These are phyloP conservation scores for Zygotorulaspora sp. DNA, from an alignment of 805 yeast genomes.

Conservation along the genomic window DNA sequence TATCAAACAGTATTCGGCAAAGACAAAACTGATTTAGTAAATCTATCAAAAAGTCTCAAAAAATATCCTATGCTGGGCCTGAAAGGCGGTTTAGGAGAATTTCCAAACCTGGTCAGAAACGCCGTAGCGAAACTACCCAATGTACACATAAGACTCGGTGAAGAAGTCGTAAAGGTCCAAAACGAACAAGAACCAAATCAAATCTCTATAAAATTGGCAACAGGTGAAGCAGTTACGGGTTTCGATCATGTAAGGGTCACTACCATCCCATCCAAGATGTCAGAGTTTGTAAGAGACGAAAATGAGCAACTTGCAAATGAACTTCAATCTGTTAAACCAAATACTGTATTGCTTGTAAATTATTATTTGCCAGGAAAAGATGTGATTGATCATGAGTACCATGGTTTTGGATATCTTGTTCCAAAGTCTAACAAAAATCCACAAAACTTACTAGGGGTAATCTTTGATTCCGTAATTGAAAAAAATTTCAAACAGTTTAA, in stretches of 20 bases:
- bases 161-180: constrained; percentile 12
- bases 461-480: constrained; percentile 85
- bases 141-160: constrained; percentile 17
- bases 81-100: constrained; percentile 49
- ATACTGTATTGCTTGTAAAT: constrained; percentile 64
- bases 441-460: constrained; percentile 71
- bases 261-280: constrained; percentile 42
- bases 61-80: constrained; percentile 60
- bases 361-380: constrained; percentile 49
- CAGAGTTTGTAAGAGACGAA: constrained; percentile 30
- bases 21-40: constrained; percentile 35
- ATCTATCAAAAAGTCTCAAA: constrained; percentile 39
- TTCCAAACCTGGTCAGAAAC: constrained; percentile 44
- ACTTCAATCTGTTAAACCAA: constrained; percentile 30
- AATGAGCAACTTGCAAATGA: constrained; percentile 18
- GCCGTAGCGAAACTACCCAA: constrained; percentile 40
- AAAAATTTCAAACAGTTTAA: constrained; percentile 41
- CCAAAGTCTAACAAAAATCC: constrained; percentile 51
- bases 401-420: constrained; percentile 86
- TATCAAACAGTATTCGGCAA: constrained; percentile 43
- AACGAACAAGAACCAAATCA: constrained; percentile 1
- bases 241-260: constrained; percentile 62
- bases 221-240: constrained; percentile 6
- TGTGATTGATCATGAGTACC: constrained; percentile 37
- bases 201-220: constrained; percentile 4